Evolutionary conservation across 2,329 filamentous ascomycete genomes (phyloP), one percentile per base, ranked within the genome.

Genomic region (Seiridium unicorne): DNA sequence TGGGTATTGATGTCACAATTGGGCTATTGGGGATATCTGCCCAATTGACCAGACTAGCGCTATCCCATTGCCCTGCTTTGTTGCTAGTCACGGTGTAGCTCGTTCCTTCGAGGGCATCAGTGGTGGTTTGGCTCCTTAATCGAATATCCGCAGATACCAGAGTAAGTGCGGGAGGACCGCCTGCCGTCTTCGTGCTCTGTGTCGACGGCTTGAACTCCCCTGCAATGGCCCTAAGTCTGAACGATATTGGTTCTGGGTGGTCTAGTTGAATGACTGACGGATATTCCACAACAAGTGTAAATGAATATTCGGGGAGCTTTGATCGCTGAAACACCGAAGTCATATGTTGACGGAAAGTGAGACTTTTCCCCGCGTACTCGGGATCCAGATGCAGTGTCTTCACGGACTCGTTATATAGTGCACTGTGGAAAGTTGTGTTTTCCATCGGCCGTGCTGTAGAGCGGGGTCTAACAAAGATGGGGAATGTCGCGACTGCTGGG

Each of bases 311-410:
- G 0, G 77, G 77, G 0, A 75, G 68, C n/a, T 69, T 74, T 9
- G 73, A 70, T 0, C 70, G 69, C 2, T 62, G 62, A 4, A 78
- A 71, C 2, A 75, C 54, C 40, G 70, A 69, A 7, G 69, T 70
- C 1, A 69, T 66, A 57, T 69, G 75, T 51, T 76, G 72, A 9
- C 66, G 70, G 35, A 77, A 65, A 0, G 69, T 67, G 13, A 77
- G 56, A 18, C 53, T 51, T 47, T 51, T 55, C 3, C 72, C 66
- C 0, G 55, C 66, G 3, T 68, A 35, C 26, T 70, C 66, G 66
- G 75, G 73, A 0, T 73, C 34, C 0, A 79, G 64, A 3, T 69
- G 70, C 8, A 71, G 65, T 1, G 65, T 69, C 1, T 55, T 58
- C 6, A 70, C 36, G 0, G 4, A 8, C 0, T 58, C 54, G 5